These are phyloP conservation scores for Saccharomycopsis lassenensis DNA, from an alignment of 805 yeast genomes.

Conservation along the genomic window DNA sequence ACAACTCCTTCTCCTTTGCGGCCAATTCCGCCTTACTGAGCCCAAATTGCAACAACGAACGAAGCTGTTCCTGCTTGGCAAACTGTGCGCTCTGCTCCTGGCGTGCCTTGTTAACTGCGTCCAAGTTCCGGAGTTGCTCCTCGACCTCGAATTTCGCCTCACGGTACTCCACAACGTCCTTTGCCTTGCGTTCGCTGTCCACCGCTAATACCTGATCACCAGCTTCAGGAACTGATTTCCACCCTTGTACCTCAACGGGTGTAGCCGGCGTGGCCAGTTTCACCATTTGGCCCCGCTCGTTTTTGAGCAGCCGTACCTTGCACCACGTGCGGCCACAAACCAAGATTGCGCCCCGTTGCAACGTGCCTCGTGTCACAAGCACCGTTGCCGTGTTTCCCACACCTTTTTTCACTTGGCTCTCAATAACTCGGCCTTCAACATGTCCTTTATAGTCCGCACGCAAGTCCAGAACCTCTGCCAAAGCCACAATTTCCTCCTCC, in stretches of 20 bases:
- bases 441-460: constrained; percentile 42
- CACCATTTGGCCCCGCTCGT: constrained; percentile 57
- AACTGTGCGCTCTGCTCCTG: constrained; percentile 41
- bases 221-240: constrained; percentile 88
- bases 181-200: constrained; percentile 60
- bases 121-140: constrained; percentile 55
- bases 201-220: constrained; percentile 82
- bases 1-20: constrained; percentile 23
- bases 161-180: constrained; percentile 60
- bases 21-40: constrained; percentile 38
- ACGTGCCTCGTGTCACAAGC: constrained; percentile 66
- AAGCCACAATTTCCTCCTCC: constrained; percentile 78
- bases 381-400: constrained; percentile 82
- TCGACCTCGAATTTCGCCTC: constrained; percentile 39
- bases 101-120: constrained; percentile 58
- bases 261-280: constrained; percentile 72
- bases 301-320: constrained; percentile 66
- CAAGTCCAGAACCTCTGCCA: constrained; percentile 75
- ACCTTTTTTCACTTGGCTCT: constrained; percentile 71
- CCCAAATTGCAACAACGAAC: constrained; percentile 52
- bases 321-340: constrained; percentile 86
- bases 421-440: constrained; percentile 82
- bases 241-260: constrained; percentile 86
- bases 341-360: constrained; percentile 58
- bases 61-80: constrained; percentile 40